Evolutionary conservation across 495 filamentous ascomycete species (phyloP), one percentile per base, ranked within the genome.

Genomic region (Aspergillus diversus): DNA sequence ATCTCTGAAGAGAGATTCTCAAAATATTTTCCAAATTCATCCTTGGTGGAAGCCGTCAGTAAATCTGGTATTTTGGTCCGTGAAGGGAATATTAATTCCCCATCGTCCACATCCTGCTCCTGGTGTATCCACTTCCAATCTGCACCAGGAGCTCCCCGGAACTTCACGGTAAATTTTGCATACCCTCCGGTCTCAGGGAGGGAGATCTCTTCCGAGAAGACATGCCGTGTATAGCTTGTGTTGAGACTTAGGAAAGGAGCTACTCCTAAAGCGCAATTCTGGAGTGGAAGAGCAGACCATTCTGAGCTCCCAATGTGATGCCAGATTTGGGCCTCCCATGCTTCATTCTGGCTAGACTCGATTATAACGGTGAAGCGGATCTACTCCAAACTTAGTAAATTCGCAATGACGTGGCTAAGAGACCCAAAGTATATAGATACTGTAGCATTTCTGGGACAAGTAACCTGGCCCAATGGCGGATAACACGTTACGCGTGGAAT

Each of bases 101-200:
- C 92, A 67, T 95, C 88, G 16, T 72, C 73, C 2, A 83, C 64
- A 5, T 80, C 79, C 54, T 83, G 83, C 51, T 85, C 79, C 59
- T 92, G 84, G 59, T 88, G 87, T 12, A 83, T 83, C 93, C 93
- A 97, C 59, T 82, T 87, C 92, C 93, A 96, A 63, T 69, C 86
- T 55, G 55, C 77, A 35, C 73, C 75, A 8, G 77, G 69, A 3
- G 73, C 69, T 12, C 80, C 79, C 8, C 92, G 86, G 67, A 88
- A 94, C 57, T 91, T 91, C 52, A 94, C 68, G 0, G 93, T 96
- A 66, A 97, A 97, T 15, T 76, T 80, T 1, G 87, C 70, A 57
- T 75, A 55, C 56, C 71, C 73, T 15, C 58, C 68, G 21, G 57
- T 34, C 8, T 57, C 63, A n/a, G 76, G 75, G 13, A 87, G 66